Base-by-base conservation (phyloP, 257 asterid species). In the Salvia miltiorrhiza region DNA sequence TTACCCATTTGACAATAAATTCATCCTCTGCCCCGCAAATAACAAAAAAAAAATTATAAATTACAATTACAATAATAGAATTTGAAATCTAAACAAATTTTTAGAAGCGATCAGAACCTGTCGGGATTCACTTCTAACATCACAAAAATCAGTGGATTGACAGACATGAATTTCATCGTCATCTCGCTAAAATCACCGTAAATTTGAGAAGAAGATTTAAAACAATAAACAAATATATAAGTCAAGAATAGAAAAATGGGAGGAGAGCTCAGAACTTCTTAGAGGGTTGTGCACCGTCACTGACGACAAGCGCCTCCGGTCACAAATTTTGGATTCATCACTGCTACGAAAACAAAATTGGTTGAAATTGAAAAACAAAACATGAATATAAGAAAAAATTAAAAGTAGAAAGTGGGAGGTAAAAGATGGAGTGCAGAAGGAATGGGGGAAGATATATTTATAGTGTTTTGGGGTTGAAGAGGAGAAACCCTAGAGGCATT, bases 281-380 rank as follows among this genome's bases (percentile, higher is more conserved):
- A 70, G 75, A 70, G 71, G 68, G 75, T 70, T 47, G 75, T 70
- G 75, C 21, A 67, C 69, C 69, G 43, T 59, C 75, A 47, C 52
- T 7, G 75, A 59, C 68, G 75, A 0, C 75, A 8, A 47, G 53
- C 69, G 53, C 10, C 75, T 70, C 20, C 32, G 69, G 75, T 26
- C 69, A 70, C 75, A 49, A n/a, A 0, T 32, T 32, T 3, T 2
- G 2, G 2, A 9, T 70, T 70, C 75, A 16, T 70, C 75, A 60
- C 41, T 0, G 75, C 68, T 4, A 7, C 7, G 2, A 0, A 21
- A 35, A 21, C 4, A 0, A 12, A 45, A 1, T 5, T 5, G 5
- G 5, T 3, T 7, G 5, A 33, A 19, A 11, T 28, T 9, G 1
- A 4, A 24, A 14, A 63, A 1, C 17, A 54, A 21, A 23, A 1